Evolutionary conservation across 495 filamentous ascomycete species (phyloP), one percentile per base, ranked within the genome.

Genomic region (Chaetomidium leptoderma): DNA sequence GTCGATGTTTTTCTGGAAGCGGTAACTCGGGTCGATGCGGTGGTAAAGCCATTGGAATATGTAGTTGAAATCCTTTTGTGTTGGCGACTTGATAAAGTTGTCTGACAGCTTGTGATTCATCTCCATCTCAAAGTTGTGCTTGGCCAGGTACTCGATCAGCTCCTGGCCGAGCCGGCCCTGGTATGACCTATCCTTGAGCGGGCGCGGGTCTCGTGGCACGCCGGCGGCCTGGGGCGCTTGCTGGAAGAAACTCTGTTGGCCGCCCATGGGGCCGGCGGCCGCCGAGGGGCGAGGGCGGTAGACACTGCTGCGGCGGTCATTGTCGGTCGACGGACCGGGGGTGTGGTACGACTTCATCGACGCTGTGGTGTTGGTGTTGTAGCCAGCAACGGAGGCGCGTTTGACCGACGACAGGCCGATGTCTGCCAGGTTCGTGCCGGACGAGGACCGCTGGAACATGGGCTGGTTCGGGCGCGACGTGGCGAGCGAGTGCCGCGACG

Each of bases 21-120:
- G 83, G 67, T 97, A 95, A 54, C 86, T 86, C 0, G 93, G 91
- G 67, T 99, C 93, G 57, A 99, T 90, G 40, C 90, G 87, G 62
- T 88, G 88, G 69, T 99, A 99, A 1, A 99, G 80, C 88, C 91
- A 99, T 71, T 97, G 91, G 70, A 99, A 99, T 72, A 97, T 91
- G 63, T 80, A 85, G 66, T 91, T 90, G 73, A 97, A 99, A 69
- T 99, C 93, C 67, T 97, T 99, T 64, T 96, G 91, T 4, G 92
- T 97, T n/a, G 93, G 95, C 36, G 87, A 91, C 48, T 86, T 90
- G 65, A 93, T 82, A 17, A 89, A 87, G 60, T 96, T 96, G 48
- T 90, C 85, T 3, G 87, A 85, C 29, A 99, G 77, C 29, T 85
- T 86, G 70, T 97, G 86, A 66, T 95, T 95, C 87, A 93, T 96